These are phyloP conservation scores for Pseudogymnoascus sp. DNA, from an alignment of 2,329 filamentous ascomycete species.

Conservation along the genomic window DNA sequence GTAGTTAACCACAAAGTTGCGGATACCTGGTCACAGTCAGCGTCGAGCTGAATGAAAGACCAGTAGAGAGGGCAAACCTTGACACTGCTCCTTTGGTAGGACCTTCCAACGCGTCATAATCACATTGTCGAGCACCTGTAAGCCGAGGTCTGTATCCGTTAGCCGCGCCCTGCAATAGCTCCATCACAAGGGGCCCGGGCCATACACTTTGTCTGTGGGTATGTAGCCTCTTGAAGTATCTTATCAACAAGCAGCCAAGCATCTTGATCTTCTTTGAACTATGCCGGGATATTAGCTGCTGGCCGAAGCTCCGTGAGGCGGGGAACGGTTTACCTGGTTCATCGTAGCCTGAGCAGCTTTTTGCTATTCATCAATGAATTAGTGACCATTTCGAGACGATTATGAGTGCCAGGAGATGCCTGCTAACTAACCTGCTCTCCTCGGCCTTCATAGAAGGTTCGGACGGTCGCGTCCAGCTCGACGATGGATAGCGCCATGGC, in stretches of 20 bases:
- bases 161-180: not conserved
- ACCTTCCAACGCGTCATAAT: constrained; percentile 99
- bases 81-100: constrained; percentile 88
- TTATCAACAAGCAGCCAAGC: constrained; percentile 96
- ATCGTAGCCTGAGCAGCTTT: constrained; percentile 88
- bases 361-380: constrained; percentile 59
- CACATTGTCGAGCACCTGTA: constrained; percentile 96
- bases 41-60: not conserved
- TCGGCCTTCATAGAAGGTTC: constrained; percentile 93
- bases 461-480: constrained; percentile 95
- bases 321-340: constrained; percentile 65
- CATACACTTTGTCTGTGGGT: constrained; percentile 94
- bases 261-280: constrained; percentile 99
- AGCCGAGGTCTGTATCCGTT: constrained; percentile 64
- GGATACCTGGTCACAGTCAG: constrained; percentile 61
- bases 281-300: constrained; percentile 20
- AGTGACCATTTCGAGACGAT: constrained; percentile 24
- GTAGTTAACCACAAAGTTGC: constrained; percentile 98
- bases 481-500: constrained; percentile 69
- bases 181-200: constrained; percentile 18
- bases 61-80: constrained; percentile 51
- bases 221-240: constrained; percentile 86
- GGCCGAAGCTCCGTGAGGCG: not conserved
- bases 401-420: not conserved
- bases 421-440: constrained; percentile 70